Percentiles rank a stretch among this genome's conserved stretches.
These are phyloP conservation scores for Periconia digitata DNA, from an alignment of 2,329 filamentous ascomycete genomes.

Conservation along the genomic window DNA sequence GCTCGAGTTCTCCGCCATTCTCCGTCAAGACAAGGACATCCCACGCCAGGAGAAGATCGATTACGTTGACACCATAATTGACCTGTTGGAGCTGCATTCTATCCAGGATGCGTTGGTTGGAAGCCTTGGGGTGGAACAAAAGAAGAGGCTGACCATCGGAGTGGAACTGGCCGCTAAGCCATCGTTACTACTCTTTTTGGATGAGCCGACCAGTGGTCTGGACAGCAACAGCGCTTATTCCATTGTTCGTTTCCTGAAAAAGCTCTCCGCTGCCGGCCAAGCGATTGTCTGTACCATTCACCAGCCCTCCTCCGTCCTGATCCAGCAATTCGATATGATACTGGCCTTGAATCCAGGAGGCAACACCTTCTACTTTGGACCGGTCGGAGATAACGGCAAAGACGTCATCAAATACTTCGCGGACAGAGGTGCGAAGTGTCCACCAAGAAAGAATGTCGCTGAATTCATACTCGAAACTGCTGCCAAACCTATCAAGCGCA, in stretches of 20 bases:
- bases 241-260: constrained; percentile 69
- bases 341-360: constrained; percentile 67
- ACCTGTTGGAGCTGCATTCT: constrained; percentile 64
- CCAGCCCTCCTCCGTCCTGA: constrained; percentile 68
- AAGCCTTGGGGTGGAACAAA: constrained; percentile 67
- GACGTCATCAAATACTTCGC: constrained; percentile 69
- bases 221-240: constrained; percentile 70
- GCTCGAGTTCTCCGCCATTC: constrained; percentile 67
- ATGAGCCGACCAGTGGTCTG: constrained; percentile 71
- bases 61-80: constrained; percentile 68
- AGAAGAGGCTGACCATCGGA: constrained; percentile 72
- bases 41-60: constrained; percentile 63
- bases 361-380: constrained; percentile 73
- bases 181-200: constrained; percentile 67
- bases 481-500: constrained; percentile 57
- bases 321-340: constrained; percentile 74
- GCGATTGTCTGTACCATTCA: constrained; percentile 76
- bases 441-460: constrained; percentile 66
- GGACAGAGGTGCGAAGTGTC: constrained; percentile 65
- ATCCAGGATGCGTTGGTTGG: constrained; percentile 68
- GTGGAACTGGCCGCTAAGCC: constrained; percentile 67
- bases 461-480: constrained; percentile 69
- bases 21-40: constrained; percentile 60
- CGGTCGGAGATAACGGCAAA: constrained; percentile 67
- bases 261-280: constrained; percentile 66